Base-by-base conservation (phyloP, 208 protist species). In the Willaertia magna region DNA sequence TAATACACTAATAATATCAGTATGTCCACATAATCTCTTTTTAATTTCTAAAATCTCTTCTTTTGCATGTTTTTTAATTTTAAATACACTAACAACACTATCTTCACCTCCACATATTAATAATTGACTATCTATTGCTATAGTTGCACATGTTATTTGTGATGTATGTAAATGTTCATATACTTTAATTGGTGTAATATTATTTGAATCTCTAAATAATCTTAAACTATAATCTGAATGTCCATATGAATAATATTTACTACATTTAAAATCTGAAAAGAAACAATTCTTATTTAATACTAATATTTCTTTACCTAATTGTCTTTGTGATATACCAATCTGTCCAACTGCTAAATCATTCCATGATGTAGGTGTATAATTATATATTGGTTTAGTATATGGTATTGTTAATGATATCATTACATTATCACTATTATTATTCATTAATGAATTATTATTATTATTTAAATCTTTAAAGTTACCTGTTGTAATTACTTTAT, bases 11-110 rank as follows among this genome's bases (percentile, higher is more conserved):
- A 87, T 74, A 26, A 12, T 79, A 75, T 87, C 52, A 39, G 84
- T 82, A 40, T 87, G 86, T 18, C 86, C 84, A 85, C 76, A 81
- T 14, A 81, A 81, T 51, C 76, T 81, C 40, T 46, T 51, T 81
- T 51, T 9, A 51, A 81, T 34, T 81, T 47, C 30, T 3, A 81
- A 51, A 39, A 20, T 51, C 51, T 51, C 76, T n/a, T 30, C 16
- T 34, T 40, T 51, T 18, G 48, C 51, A 11, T 51, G 40, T 81
- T 40, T 81, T 43, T 81, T 51, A 51, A 81, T 47, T 43, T 81
- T 81, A 20, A 34, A 81, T 51, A 51, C 76, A 51, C 43, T 51
- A 22, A 81, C 44, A 1, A 51, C 76, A 51, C 43, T 40, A 40
- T 81, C 76, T 30, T 81, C 43, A 42, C 76, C 76, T n/a, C 76